Percentiles rank a stretch among this genome's conserved stretches.
phyloP scores from a whole-genome alignment of 345 rosid genomes.

The Eucalyptus brandiana region DNA sequence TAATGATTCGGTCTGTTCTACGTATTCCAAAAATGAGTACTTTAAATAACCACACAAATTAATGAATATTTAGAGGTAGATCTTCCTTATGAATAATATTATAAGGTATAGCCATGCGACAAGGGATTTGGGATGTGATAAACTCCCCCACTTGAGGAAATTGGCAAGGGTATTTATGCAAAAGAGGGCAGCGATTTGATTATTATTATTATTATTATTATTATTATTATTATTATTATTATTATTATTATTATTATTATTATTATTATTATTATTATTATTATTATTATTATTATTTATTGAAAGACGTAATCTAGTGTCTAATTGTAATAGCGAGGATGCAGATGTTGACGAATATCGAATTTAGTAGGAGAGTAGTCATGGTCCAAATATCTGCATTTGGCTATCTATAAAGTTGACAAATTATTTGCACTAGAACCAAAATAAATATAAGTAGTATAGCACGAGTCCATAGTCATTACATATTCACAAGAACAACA shows the following conservation, averaged over 20 bases:
- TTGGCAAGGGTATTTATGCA: neutral
- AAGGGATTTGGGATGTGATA: neutral
- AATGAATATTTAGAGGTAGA: neutral
- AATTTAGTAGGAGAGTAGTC: neutral
- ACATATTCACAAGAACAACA: neutral
- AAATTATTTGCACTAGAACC: neutral
- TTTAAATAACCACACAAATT: neutral
- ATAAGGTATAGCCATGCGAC: neutral
- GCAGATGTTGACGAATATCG: neutral
- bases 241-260: neutral
- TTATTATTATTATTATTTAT: neutral
- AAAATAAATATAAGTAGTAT: neutral
- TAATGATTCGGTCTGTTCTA: neutral
- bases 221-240: neutral
- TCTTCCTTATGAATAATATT: neutral
- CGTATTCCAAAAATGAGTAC: neutral
- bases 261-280: neutral
- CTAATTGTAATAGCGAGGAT: neutral
- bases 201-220: neutral
- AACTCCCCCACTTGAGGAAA: neutral
- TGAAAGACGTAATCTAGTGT: neutral
- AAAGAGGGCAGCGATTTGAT: neutral
- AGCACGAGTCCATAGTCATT: neutral
- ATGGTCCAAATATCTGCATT: neutral
- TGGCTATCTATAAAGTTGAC: neutral